Conservation (phyloP, 257 asterid genomes). For the Capsicum rhomboideum region DNA sequence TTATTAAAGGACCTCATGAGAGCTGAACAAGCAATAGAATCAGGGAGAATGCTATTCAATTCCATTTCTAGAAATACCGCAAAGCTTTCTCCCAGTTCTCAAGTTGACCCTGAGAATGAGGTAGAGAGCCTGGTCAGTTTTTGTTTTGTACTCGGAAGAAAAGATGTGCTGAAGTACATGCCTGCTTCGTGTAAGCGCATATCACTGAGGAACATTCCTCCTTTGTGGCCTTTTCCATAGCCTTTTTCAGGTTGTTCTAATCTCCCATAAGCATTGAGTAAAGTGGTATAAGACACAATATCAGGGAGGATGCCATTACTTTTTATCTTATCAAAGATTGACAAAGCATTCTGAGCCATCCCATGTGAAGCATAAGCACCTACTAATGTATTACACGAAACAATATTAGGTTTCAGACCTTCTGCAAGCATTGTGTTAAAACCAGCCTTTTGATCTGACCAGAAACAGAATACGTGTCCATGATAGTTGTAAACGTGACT, state of each 20-base stretch:
- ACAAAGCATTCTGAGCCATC: no score
- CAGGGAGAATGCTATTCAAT: slow-evolving; percentile 59
- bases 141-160: not conserved
- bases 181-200: slow-evolving; percentile 87
- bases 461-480: slow-evolving; percentile 84
- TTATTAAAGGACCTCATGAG: slow-evolving; percentile 83
- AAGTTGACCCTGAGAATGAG: slow-evolving; percentile 63
- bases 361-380: slow-evolving; percentile 91
- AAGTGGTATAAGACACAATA: slow-evolving; percentile 78
- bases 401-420: slow-evolving; percentile 74
- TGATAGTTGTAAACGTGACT: slow-evolving; percentile 74
- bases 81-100: slow-evolving; percentile 75
- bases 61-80: slow-evolving; percentile 84
- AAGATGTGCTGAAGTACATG: slow-evolving; percentile 16
- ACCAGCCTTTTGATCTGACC: slow-evolving; percentile 67
- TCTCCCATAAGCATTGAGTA: slow-evolving; percentile 89
- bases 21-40: slow-evolving; percentile 84
- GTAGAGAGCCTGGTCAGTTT: slow-evolving; percentile 1
- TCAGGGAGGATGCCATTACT: slow-evolving; percentile 50
- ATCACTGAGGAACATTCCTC: slow-evolving; percentile 91
- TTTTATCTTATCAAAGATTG: slow-evolving; percentile 56
- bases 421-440: slow-evolving; percentile 66
- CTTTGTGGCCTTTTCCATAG: slow-evolving; percentile 61
- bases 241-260: slow-evolving; percentile 69
- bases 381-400: slow-evolving; percentile 73